Percentiles rank a stretch among this genome's conserved stretches.
Evolutionary conservation across 805 yeast genomes (phyloP).

Genomic region (Myxozyma monticola): DNA sequence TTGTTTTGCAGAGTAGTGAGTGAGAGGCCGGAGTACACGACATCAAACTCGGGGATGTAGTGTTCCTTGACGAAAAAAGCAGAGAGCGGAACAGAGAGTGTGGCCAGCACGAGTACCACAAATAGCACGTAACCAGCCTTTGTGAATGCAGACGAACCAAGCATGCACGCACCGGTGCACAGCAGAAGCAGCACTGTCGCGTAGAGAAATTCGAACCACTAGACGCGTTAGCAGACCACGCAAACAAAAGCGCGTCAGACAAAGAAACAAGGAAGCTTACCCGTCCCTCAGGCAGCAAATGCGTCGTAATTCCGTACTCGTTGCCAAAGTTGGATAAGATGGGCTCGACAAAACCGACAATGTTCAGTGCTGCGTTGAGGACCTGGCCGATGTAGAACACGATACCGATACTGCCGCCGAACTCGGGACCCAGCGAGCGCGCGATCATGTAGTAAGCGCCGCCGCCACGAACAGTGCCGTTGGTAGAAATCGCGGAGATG

Average conservation of each 20-base stretch:
- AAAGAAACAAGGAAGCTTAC: slow-evolving; percentile 4
- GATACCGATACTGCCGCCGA: slow-evolving; percentile 96
- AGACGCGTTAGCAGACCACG: slow-evolving; percentile 27
- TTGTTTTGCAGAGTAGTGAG: slow-evolving; percentile 67
- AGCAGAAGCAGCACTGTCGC: slow-evolving; percentile 66
- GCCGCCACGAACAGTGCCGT: slow-evolving; percentile 96
- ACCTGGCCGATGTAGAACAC: slow-evolving; percentile 95
- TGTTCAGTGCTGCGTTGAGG: slow-evolving; percentile 82
- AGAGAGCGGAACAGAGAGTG: slow-evolving; percentile 80
- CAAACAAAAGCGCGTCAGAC: neutral
- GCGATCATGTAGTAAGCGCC: slow-evolving; percentile 98
- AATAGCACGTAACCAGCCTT: slow-evolving; percentile 78
- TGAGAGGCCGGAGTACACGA: slow-evolving; percentile 55
- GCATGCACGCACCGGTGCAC: slow-evolving; percentile 74
- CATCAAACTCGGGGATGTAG: slow-evolving; percentile 49
- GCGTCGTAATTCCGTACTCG: slow-evolving; percentile 54
- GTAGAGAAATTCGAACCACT: slow-evolving; percentile 67
- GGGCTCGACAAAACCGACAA: slow-evolving; percentile 94
- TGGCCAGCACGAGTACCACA: slow-evolving; percentile 63
- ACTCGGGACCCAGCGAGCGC: slow-evolving; percentile 93
- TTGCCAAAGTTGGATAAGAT: slow-evolving; percentile 74
- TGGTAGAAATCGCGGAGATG: slow-evolving; percentile 93
- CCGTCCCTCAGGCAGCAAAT: slow-evolving; percentile 63
- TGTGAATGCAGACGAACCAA: slow-evolving; percentile 80
- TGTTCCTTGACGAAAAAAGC: slow-evolving; percentile 66